A percentile compares a stretch with the other conserved stretches of the same genome.
Evolutionary conservation across 257 asterid species (phyloP).

Genomic region (Fraxinus pennsylvanica): DNA sequence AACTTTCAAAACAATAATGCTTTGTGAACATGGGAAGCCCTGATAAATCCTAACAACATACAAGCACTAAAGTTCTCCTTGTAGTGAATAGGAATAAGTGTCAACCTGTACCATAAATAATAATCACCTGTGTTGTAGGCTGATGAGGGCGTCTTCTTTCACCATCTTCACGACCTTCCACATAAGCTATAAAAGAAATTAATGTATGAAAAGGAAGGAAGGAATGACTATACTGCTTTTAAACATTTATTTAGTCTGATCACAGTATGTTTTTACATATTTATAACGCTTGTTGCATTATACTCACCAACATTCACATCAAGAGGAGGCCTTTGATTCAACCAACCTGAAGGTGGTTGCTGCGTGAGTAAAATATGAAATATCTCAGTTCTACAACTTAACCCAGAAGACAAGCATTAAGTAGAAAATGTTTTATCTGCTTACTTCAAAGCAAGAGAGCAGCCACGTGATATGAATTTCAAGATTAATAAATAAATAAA

Average conservation of each 20-base stretch:
- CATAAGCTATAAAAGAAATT: slow-evolving; percentile 59
- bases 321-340: slow-evolving; percentile 84
- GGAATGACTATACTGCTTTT: slow-evolving; percentile 13
- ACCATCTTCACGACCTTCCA: slow-evolving; percentile 83
- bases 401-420: slow-evolving; percentile 1
- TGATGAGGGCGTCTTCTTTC: slow-evolving; percentile 74
- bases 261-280: not conserved
- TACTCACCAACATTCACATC: slow-evolving; percentile 94
- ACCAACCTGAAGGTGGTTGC: slow-evolving; percentile 89
- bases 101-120: slow-evolving; percentile 20
- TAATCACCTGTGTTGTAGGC: slow-evolving; percentile 76
- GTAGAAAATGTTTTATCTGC: slow-evolving; percentile 7
- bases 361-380: slow-evolving; percentile 43
- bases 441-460: slow-evolving; percentile 11
- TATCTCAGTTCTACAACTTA: slow-evolving; percentile 26
- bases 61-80: not conserved
- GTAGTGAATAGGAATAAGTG: not conserved
- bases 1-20: not conserved
- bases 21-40: not conserved
- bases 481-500: not conserved
- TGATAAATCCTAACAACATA: not conserved
- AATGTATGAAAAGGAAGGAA: slow-evolving; percentile 7
- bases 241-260: not conserved
- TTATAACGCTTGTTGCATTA: slow-evolving; percentile 15
- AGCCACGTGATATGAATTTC: not conserved